phyloP scores from a whole-genome alignment of 306 rosid genomes.

The Trifolium dubium region DNA sequence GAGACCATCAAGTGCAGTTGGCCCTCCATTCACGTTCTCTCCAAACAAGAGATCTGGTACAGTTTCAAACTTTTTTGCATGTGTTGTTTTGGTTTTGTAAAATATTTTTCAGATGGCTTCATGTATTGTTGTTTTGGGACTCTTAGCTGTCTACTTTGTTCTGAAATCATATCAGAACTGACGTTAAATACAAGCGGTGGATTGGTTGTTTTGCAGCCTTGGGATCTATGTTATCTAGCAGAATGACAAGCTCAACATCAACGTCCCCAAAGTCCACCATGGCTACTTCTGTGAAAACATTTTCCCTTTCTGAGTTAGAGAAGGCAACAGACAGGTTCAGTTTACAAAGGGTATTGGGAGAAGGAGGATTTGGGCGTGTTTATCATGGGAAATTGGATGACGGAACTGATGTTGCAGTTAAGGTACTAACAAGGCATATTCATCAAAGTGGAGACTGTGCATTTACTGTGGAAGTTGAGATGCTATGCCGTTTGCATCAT shows the following conservation, averaged over 20 bases:
- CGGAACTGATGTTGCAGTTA: constrained; percentile 90
- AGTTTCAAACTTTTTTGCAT: constrained; percentile 31
- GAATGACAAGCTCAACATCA: constrained; percentile 81
- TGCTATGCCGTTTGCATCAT: constrained; percentile 92
- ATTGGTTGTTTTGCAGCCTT: constrained; percentile 57
- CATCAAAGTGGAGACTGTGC: constrained; percentile 85
- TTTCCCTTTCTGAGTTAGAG: constrained; percentile 79
- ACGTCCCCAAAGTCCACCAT: constrained; percentile 70
- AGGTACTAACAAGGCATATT: constrained; percentile 71
- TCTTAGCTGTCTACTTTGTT: constrained; percentile 18
- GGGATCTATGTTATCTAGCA: constrained; percentile 72
- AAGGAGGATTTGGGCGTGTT: constrained; percentile 98
- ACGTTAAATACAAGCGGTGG: constrained; percentile 28
- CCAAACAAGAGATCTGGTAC: constrained; percentile 82
- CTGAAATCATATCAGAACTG: constrained; percentile 34
- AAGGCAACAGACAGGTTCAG: constrained; percentile 83
- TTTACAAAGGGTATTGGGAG: constrained; percentile 82
- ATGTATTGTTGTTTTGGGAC: constrained; percentile 3
- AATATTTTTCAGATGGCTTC: constrained; percentile 17
- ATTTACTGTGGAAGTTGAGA: constrained; percentile 89
- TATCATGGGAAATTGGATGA: constrained; percentile 78
- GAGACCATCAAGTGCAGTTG: constrained; percentile 72
- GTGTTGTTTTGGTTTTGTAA: constrained; percentile 11
- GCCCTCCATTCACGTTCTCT: constrained; percentile 61
- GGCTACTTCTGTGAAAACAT: constrained; percentile 77